Percentiles rank a stretch among this genome's conserved stretches.
phyloP scores from a whole-genome alignment of 1,139 yeast genomes.

The Kodamaea sp. region DNA sequence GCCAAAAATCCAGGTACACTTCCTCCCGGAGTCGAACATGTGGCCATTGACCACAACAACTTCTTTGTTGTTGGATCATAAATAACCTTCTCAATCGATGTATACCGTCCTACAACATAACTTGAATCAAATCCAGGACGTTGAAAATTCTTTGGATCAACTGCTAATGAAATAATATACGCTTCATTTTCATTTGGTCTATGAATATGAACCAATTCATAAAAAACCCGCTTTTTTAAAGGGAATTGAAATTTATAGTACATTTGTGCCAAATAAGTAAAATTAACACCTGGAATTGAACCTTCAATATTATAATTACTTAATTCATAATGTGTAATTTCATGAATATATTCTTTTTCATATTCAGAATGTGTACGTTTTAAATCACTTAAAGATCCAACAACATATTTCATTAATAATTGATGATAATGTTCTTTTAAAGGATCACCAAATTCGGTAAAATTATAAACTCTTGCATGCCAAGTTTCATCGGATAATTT shows the following conservation, averaged over 20 bases:
- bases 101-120: conserved; percentile 45
- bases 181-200: conserved; percentile 34
- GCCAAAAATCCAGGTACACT: conserved; percentile 62
- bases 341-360: conserved; percentile 34
- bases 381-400: conserved; percentile 18
- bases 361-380: conserved; percentile 32
- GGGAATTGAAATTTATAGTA: conserved; percentile 51
- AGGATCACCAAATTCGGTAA: conserved; percentile 15
- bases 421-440: conserved; percentile 15
- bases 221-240: conserved; percentile 50
- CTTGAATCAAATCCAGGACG: conserved; percentile 13
- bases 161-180: conserved; percentile 52
- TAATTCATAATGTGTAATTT: conserved; percentile 22
- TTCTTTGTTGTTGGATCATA: conserved; percentile 33
- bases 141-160: conserved; percentile 22
- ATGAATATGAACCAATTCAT: conserved; percentile 51
- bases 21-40: conserved; percentile 66
- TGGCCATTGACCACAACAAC: conserved; percentile 63
- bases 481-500: conserved; percentile 19
- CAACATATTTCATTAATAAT: conserved; percentile 14
- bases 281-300: conserved; percentile 8
- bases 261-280: conserved; percentile 26
- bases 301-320: conserved; percentile 14
- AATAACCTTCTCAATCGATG: conserved; percentile 55
- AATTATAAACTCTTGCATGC: conserved; percentile 21